Base-by-base conservation (phyloP, 1,139 yeast genomes). In the Geotrichum klebahnii region DNA sequence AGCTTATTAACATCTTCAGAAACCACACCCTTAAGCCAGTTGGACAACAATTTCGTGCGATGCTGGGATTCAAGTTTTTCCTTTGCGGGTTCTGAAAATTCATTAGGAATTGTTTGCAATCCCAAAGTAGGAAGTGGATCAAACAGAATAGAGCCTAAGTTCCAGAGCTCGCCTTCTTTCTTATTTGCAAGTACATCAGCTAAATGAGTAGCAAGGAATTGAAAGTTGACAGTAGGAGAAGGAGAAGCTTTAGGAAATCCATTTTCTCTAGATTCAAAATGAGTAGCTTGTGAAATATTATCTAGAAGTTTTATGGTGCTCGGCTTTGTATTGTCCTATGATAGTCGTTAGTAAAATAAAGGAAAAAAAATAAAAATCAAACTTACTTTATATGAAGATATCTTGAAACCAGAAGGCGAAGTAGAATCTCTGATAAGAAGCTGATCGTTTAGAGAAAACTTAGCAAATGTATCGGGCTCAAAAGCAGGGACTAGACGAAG, bases 1-100 rank as follows among this genome's bases (percentile, higher is more conserved):
- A 49, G 66, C 1, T 26, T 60, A 0, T 61, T 53, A 17, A 78
- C 79, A 38, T 79, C 69, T 52, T 77, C 79, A 26, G 67, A 67
- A 20, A 79, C 74, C 53, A 77, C 72, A 2, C 67, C 66, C 40
- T 76, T 74, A 5, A 86, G 67, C 95, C 95, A 88, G 5, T 67
- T 57, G 1, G 79, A 71, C 36, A 87, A 65, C 3, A 68, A 63
- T 19, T 72, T 68, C 43, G 77, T 75, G 52, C 80, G 75, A 46
- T 68, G 66, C 43, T 69, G 62, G 48, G 74, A 75, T 16, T 68
- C 52, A 40, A 75, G 58, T 46, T 65, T 63, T 2, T 53, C 63
- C 43, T 60, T 64, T 8, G 64, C 64, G 0, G 56, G 59, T 9
- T 63, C 58, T 38, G 70, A 67, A 26, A 43, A 37, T n/a, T 46